A percentile compares a stretch with the other conserved stretches of the same genome.
phyloP scores from a whole-genome alignment of 208 protist species.

The Naegleria lovaniensis region DNA sequence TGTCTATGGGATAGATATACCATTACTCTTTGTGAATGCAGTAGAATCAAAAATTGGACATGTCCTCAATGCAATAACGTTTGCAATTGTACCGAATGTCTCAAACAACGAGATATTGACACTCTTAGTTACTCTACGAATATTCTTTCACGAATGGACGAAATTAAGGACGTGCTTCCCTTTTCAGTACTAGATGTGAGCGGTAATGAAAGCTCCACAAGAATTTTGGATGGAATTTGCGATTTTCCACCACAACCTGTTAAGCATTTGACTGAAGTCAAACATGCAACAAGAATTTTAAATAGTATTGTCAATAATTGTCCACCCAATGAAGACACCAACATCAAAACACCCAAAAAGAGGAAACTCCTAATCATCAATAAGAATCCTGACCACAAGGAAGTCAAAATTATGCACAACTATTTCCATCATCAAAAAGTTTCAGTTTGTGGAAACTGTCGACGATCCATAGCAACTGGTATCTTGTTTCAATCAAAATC shows the following conservation, averaged over 20 bases:
- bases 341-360: not conserved
- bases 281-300: not conserved
- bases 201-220: not conserved
- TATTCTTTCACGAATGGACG: not conserved
- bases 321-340: not conserved
- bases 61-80: not conserved
- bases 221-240: not conserved
- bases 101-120: not conserved
- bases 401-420: not conserved
- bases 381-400: not conserved
- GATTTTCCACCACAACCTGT: not conserved
- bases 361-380: not conserved
- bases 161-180: not conserved
- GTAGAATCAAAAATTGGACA: not conserved
- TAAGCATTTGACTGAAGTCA: not conserved
- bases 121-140: not conserved
- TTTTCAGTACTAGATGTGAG: not conserved
- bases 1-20: slow-evolving; percentile 10
- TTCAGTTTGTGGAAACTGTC: not conserved
- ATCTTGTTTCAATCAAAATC: not conserved
- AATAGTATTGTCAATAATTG: not conserved
- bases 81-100: not conserved
- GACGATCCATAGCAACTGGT: not conserved
- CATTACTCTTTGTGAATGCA: not conserved
- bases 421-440: not conserved